Evolutionary conservation across 2,329 filamentous ascomycete genomes (phyloP), one percentile per base, ranked within the genome.

Genomic region (Mycosphaerella sp.): DNA sequence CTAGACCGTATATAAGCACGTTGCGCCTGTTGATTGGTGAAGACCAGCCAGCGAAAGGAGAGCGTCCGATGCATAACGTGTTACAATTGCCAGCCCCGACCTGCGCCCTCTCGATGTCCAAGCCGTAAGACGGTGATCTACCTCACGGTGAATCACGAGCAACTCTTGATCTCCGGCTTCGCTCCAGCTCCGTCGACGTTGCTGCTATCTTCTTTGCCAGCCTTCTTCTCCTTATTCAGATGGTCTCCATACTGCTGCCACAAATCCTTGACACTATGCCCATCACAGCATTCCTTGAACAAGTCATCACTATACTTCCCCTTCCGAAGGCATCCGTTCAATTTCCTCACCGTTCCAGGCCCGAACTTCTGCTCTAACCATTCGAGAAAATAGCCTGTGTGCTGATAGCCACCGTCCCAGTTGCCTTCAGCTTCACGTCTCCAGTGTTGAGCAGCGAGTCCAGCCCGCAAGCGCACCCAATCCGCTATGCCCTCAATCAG

Each of bases 371-470:
- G 68, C 71, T 96, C 90, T 41, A 97, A 71, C 72, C 88, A 95
- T 49, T 93, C 84, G 44, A 97, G 71, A 62, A 97, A 97, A 68
- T 88, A 97, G 0, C 84, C 93, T 6, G 91, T 97, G 59, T 86
- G 80, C 73, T 96, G 85, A 70, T 97, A 97, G 0, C 90, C 90
- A 35, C 77, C 79, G 68, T 95, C 89, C 90, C 90, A 96, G n/a
- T 78, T 76, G 14, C 79, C 78, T 14, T 75, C 71, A 2, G 68
- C 66, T 18, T 74, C 73, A 37, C 70, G 70, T 65, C 81, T 84
- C 91, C 91, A 97, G 71, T 96, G 90, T 44, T 87, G 86, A 36
- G 91, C 88, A 7, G 75, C 80, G 25, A 94, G 76, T 0, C 78
- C 79, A 44, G 84, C 84, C 57, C 81, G 82, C 54, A 97, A 72